Evolutionary conservation across 768 basidiomycete species (phyloP), one percentile per base, ranked within the genome.

Genomic region (Leccinum pellstonianum): DNA sequence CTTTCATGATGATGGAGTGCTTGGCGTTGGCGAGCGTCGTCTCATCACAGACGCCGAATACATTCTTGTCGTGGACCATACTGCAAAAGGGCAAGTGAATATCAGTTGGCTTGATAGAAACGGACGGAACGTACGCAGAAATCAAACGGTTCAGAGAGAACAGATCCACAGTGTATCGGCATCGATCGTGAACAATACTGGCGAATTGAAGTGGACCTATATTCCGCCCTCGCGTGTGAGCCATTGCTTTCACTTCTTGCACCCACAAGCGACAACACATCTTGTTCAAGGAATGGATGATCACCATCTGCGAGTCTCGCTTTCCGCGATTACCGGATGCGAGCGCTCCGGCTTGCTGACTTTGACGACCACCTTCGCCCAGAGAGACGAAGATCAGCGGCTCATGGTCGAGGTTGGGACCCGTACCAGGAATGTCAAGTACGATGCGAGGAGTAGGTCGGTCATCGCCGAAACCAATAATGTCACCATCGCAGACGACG

Each of bases 241-340:
- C 17, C 4, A 11, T 14, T n/a, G 1, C 1, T 47, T 21, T 4
- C 19, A n/a, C 17, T 11, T 4, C 25, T 11, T 5, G 3, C 27
- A 11, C 5, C 29, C 14, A 15, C 25, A 56, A 6, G 31, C 1
- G 61, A 17, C 15, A 29, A 59, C 79, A 19, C 64, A 88, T 92
- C 84, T 93, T 95, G 79, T 99, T 99, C 79, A 98, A 83, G 83
- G 96, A 98, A 70, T 93, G 93, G 90, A 99, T 93, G 47, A 98
- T 76, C 43, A 91, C 68, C 86, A 98, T 92, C 78, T 98, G 97
- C 41, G 93, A 94, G 70, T 99, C 97, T 75, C 96, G 90, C 77
- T 99, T 98, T 67, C 97, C 96, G 71, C 97, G 86, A 77, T 98
- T 98, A 55, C 97, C 97, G 48, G 97, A 8, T 94, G 84, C 41